These are phyloP conservation scores for Yamadazyma spencermartinsiae DNA, from an alignment of 1,139 yeast species.

Conservation along the genomic window DNA sequence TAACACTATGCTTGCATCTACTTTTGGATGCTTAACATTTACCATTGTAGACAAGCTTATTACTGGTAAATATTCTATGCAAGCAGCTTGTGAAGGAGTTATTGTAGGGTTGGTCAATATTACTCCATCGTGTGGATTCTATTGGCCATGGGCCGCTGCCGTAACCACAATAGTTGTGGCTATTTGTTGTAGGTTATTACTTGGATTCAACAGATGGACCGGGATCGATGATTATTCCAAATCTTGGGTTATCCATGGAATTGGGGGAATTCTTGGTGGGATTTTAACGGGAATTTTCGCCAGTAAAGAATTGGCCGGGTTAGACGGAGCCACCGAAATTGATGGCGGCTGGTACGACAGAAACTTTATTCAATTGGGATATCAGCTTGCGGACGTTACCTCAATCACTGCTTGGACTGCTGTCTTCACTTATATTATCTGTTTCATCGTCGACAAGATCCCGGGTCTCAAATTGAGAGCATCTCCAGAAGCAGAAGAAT, in stretches of 20 bases:
- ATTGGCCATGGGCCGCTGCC: constrained; percentile 85
- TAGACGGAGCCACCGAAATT: constrained; percentile 62
- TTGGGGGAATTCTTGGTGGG: constrained; percentile 89
- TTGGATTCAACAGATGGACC: constrained; percentile 68
- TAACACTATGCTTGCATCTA: constrained; percentile 90
- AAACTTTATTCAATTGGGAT: constrained; percentile 85
- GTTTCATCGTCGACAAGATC: constrained; percentile 71
- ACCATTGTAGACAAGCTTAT: constrained; percentile 60
- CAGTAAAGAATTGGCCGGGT: constrained; percentile 83
- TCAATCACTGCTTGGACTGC: constrained; percentile 82
- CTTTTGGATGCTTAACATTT: constrained; percentile 90
- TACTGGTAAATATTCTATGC: constrained; percentile 82
- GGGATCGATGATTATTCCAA: constrained; percentile 93
- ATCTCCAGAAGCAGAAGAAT: constrained; percentile 78
- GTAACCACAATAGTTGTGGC: constrained; percentile 82
- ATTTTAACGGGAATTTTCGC: constrained; percentile 88
- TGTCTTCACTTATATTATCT: constrained; percentile 67
- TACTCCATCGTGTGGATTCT: constrained; percentile 96
- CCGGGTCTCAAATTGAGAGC: constrained; percentile 84
- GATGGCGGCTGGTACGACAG: constrained; percentile 94
- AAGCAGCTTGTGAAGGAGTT: constrained; percentile 91
- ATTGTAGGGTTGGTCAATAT: constrained; percentile 94
- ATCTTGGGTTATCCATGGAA: constrained; percentile 90
- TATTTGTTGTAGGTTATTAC: constrained; percentile 76
- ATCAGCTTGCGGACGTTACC: constrained; percentile 83